Conservation (phyloP, 2,329 filamentous ascomycete species). For the Penicillium thymicola region DNA sequence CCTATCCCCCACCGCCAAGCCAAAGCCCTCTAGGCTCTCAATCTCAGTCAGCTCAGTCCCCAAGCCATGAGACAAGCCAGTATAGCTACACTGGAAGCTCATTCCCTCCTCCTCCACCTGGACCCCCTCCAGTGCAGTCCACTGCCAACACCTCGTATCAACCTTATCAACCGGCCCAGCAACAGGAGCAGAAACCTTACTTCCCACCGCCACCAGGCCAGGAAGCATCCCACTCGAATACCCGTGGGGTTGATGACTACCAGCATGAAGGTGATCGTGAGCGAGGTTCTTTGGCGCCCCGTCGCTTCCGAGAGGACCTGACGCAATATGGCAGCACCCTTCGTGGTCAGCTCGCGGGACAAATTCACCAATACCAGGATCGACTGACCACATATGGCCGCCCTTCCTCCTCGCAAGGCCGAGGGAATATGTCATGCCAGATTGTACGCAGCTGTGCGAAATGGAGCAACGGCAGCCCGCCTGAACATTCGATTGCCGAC, state of each 20-base stretch:
- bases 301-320: constrained; percentile 39
- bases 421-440: constrained; percentile 39
- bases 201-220: constrained; percentile 44
- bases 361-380: constrained; percentile 46
- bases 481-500: constrained; percentile 78
- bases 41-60: constrained; percentile 7
- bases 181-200: constrained; percentile 33
- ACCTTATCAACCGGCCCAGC: constrained; percentile 4
- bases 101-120: constrained; percentile 41
- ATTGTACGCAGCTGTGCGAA: constrained; percentile 77
- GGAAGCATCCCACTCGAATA: constrained; percentile 29
- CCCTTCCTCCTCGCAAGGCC: constrained; percentile 19
- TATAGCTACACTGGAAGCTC: constrained; percentile 34
- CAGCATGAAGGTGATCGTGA: constrained; percentile 37
- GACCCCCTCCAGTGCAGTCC: constrained; percentile 28
- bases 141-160: constrained; percentile 9
- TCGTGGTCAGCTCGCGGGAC: constrained; percentile 41
- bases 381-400: constrained; percentile 28
- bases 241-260: constrained; percentile 34
- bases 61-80: constrained; percentile 12
- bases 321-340: constrained; percentile 38
- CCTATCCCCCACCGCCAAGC: constrained; percentile 7
- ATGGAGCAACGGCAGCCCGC: constrained; percentile 90
- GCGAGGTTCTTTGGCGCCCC: constrained; percentile 33
- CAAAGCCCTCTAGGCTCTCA: constrained; percentile 1